These are phyloP conservation scores for Craterostigma plantagineum DNA, from an alignment of 257 asterid genomes.

Conservation along the genomic window DNA sequence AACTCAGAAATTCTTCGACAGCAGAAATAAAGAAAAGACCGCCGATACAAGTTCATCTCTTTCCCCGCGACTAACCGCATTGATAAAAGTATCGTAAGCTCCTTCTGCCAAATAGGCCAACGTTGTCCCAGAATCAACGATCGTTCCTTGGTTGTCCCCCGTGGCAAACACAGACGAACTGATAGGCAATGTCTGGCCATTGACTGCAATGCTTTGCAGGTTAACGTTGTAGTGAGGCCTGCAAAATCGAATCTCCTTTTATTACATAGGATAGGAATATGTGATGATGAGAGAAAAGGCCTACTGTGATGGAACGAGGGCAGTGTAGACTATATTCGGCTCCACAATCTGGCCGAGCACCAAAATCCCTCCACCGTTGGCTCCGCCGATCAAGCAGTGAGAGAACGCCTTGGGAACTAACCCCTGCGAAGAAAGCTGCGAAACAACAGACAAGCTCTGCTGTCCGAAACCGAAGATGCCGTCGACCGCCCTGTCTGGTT, in stretches of 20 bases:
- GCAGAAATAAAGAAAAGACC: neutral
- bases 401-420: conserved; percentile 63
- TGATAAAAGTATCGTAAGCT: conserved; percentile 67
- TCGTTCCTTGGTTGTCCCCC: conserved; percentile 59
- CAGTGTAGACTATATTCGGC: conserved; percentile 82
- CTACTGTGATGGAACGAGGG: conserved; percentile 87
- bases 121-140: conserved; percentile 94
- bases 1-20: neutral
- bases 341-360: conserved; percentile 84
- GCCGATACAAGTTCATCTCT: no score
- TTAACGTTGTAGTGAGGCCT: conserved; percentile 92
- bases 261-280: neutral
- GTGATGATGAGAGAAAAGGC: conserved; percentile 16
- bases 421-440: conserved; percentile 84
- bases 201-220: conserved; percentile 69
- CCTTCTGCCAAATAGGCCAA: conserved; percentile 84
- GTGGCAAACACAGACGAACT: conserved; percentile 62
- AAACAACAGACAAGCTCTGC: conserved; percentile 70
- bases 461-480: conserved; percentile 99
- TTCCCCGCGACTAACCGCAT: conserved; percentile 35
- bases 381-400: conserved; percentile 73
- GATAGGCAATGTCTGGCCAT: conserved; percentile 67
- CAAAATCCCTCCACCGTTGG: conserved; percentile 75
- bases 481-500: conserved; percentile 93
- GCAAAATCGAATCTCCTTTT: conserved; percentile 7